Evolutionary conservation across 305 asterid species (phyloP), one percentile per base, ranked within the genome.

Genomic region (Rubia tinctorum): DNA sequence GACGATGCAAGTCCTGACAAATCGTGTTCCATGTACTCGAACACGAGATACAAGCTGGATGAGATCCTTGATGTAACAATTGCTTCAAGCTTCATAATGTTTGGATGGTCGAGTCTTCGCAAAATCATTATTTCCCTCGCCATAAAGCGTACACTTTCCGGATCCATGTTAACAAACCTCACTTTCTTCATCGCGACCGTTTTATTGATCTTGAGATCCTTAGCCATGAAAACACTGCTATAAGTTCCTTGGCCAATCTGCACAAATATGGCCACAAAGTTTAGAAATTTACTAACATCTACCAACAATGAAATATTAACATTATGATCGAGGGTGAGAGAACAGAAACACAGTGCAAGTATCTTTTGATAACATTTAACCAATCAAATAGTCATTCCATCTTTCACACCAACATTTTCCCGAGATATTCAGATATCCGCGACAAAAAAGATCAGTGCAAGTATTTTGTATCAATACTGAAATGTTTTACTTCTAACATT

Each of bases 171-270:
- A 5, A 88, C 89, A 63, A 93, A 93, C 70, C 92, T 83, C 37
- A 93, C 97, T 73, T 93, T 93, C 84, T 93, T 93, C 96, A 93
- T 88, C 0, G 98, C 98, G 0, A 93, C 96, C 14, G 87, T 85
- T 73, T 82, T 89, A 56, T 89, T 80, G n/a, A 62, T 84, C 49
- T 76, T 73, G 30, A 91, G 82, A 75, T 93, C 98, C 18, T 90
- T 91, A 23, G 96, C 97, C 83, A 68, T 87, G 87, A 91, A 93
- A 45, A 93, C 98, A 37, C 91, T 93, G 63, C 98, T 92, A 44
- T 90, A 92, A 14, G 98, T 92, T 78, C 98, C 98, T 79, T 93
- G 98, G 34, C 98, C 98, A 68, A 93, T 91, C 98, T 93, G 86
- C 89, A 78, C 39, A 27, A 64, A 64, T 76, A 8, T 18, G 23